Conservation (phyloP, 2,329 filamentous ascomycete species). For the Fusarium hainanense region DNA sequence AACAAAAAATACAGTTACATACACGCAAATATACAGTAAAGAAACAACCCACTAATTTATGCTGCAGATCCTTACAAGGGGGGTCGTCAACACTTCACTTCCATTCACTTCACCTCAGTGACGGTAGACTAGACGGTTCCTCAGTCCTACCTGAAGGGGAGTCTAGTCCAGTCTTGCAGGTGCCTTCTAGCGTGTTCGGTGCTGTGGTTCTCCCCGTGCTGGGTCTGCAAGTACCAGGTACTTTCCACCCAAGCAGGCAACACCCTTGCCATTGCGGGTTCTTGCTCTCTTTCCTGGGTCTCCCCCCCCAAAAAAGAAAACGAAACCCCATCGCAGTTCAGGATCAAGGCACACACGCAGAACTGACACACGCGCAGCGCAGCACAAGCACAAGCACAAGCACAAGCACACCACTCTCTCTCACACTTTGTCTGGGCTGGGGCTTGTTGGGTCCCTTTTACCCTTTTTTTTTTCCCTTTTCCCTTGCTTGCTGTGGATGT, state of each 20-base stretch:
- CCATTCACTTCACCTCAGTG: neutral
- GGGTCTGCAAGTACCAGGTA: conserved; percentile 24
- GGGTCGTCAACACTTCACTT: conserved; percentile 12
- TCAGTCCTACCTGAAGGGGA: neutral
- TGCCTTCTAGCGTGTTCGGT: neutral
- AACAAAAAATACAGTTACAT: neutral
- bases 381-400: conserved; percentile 14
- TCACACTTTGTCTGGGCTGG: neutral
- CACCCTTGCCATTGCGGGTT: conserved; percentile 5
- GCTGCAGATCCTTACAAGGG: conserved; percentile 31
- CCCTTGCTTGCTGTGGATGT: neutral
- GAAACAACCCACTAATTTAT: conserved; percentile 29
- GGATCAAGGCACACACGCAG: conserved; percentile 37
- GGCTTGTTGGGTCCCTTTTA: conserved; percentile 22
- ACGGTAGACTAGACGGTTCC: neutral
- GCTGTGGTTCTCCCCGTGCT: neutral
- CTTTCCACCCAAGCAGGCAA: neutral
- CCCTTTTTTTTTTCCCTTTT: conserved; percentile 3
- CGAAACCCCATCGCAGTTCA: conserved; percentile 33
- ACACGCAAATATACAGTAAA: neutral
- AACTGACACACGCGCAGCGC: conserved; percentile 34
- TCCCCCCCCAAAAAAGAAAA: conserved; percentile 33
- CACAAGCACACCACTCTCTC: conserved; percentile 27
- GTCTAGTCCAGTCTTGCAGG: conserved; percentile 3
- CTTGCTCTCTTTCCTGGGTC: conserved; percentile 6